Percentiles rank a stretch among this genome's conserved stretches.
Conservation (phyloP, 2,329 filamentous ascomycete species). For the Magnaporthales sp. region DNA sequence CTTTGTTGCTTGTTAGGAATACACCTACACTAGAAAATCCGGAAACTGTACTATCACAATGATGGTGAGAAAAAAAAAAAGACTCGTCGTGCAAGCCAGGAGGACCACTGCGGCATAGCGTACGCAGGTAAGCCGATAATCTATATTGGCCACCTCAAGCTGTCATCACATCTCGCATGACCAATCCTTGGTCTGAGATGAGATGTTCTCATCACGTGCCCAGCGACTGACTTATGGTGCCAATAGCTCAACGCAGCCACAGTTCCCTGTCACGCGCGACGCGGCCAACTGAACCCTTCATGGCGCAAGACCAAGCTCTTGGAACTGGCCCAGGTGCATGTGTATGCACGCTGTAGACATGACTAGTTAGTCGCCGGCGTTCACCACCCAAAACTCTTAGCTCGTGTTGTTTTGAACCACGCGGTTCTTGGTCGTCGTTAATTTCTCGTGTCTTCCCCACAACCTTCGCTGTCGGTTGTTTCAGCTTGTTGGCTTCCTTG, state of each 20-base stretch:
- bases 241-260: neutral
- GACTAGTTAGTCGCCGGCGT: neutral
- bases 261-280: neutral
- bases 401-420: neutral
- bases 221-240: neutral
- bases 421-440: neutral
- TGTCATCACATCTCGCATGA: neutral
- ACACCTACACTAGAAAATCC: neutral
- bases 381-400: neutral
- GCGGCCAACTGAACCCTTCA: neutral
- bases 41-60: neutral
- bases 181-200: neutral
- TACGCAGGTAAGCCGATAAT: neutral
- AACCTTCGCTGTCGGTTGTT: neutral
- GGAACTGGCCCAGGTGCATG: neutral
- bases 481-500: neutral
- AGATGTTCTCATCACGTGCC: neutral
- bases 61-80: neutral
- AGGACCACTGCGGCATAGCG: neutral
- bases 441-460: neutral
- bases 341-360: neutral
- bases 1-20: neutral
- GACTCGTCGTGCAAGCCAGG: neutral
- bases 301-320: neutral
- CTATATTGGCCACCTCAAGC: neutral